Conservation (phyloP, 129 eudicot genomes). For the Gnaphalium uliginosum region DNA sequence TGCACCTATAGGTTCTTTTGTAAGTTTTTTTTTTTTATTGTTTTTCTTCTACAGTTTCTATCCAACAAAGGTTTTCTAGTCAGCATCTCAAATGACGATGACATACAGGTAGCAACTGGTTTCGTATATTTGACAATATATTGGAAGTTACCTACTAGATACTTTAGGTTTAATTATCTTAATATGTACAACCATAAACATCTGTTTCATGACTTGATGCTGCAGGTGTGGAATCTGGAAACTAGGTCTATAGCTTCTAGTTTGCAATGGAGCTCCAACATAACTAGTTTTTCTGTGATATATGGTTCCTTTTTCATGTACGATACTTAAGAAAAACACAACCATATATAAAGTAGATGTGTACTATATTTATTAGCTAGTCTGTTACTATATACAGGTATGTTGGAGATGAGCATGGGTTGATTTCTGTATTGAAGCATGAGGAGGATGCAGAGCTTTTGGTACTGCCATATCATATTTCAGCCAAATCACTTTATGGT, state of each 20-base stretch:
- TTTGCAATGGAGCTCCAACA: constrained; percentile 85
- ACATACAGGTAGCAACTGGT: constrained; percentile 58
- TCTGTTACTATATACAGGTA: constrained; percentile 55
- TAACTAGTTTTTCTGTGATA: constrained; percentile 84
- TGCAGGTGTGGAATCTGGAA: constrained; percentile 88
- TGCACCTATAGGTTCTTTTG: constrained; percentile 8
- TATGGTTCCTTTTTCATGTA: constrained; percentile 85
- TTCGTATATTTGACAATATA: neutral
- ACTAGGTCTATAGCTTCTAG: constrained; percentile 62
- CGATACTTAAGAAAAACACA: constrained; percentile 9
- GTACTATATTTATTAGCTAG: constrained; percentile 18
- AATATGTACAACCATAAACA: neutral
- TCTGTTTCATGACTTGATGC: constrained; percentile 22
- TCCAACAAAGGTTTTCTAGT: constrained; percentile 81
- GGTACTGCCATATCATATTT: constrained; percentile 62
- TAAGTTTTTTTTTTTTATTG: neutral
- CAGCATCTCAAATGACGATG: constrained; percentile 79
- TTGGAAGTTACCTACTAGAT: constrained; percentile 11
- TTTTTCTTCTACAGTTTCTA: constrained; percentile 69
- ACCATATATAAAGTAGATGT: constrained; percentile 1
- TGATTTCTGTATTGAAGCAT: constrained; percentile 67
- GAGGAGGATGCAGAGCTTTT: constrained; percentile 64
- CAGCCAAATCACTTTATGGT: constrained; percentile 67
- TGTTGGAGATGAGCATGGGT: constrained; percentile 90
- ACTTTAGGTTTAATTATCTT: constrained; percentile 1